These are phyloP conservation scores for Blastocystis hominis DNA, from an alignment of 352 stramenopile species.

Conservation along the genomic window DNA sequence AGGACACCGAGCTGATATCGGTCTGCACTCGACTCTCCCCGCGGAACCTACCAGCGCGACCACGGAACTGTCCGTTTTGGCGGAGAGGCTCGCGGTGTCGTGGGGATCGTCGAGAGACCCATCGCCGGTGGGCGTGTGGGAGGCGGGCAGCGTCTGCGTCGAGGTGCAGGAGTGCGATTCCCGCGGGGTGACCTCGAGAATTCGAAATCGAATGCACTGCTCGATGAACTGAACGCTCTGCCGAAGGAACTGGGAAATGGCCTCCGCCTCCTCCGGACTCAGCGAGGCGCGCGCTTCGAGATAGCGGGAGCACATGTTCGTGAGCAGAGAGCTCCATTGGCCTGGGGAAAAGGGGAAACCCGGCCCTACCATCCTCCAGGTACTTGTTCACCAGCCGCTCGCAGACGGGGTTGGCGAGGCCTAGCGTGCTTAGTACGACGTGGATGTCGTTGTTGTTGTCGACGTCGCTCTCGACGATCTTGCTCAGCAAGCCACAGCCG, in stretches of 20 bases:
- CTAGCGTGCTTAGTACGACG: background rate
- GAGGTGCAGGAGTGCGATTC: background rate
- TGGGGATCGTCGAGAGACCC: background rate
- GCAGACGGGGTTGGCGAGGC: background rate
- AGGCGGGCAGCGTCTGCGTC: background rate
- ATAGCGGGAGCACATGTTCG: background rate
- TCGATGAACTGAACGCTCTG: background rate
- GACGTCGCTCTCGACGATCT: background rate
- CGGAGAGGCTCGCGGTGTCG: background rate
- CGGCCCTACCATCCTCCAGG: background rate
- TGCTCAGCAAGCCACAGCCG: background rate
- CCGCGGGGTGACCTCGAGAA: background rate
- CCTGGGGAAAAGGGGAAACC: background rate
- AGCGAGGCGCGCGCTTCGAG: background rate
- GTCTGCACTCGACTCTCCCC: background rate
- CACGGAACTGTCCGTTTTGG: background rate
- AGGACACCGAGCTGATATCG: background rate
- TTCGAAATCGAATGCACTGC: background rate
- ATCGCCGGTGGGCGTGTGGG: background rate
- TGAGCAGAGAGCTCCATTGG: background rate
- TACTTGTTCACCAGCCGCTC: slow-evolving; percentile 38
- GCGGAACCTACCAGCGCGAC: background rate
- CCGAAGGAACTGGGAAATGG: background rate
- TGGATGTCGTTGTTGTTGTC: background rate
- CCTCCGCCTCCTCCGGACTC: background rate